Evolutionary conservation across 768 basidiomycete species (phyloP).

Genomic region (Calocera viscosa): DNA sequence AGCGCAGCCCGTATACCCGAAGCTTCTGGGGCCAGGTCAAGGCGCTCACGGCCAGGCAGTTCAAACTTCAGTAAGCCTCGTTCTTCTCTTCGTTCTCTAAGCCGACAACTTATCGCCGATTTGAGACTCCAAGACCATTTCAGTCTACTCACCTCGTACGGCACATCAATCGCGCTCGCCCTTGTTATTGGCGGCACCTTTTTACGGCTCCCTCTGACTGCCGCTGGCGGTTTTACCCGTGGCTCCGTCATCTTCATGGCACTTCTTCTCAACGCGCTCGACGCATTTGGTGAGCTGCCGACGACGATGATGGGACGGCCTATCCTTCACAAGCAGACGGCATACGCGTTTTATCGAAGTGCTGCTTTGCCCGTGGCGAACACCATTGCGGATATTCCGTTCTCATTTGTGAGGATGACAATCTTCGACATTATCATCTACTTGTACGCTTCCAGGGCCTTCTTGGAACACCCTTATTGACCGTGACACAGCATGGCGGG

Average conservation of each 20-base stretch:
- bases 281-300: conserved; percentile 65
- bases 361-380: conserved; percentile 30
- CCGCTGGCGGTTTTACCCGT: conserved; percentile 76
- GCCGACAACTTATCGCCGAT: neutral
- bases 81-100: neutral
- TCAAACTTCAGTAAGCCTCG: conserved; percentile 36
- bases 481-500: conserved; percentile 24
- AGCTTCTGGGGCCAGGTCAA: conserved; percentile 62
- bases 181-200: conserved; percentile 63
- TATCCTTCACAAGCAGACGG: conserved; percentile 35
- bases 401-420: conserved; percentile 23
- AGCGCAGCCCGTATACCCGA: conserved; percentile 71
- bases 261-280: conserved; percentile 49
- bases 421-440: conserved; percentile 32
- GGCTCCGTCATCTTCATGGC: conserved; percentile 63
- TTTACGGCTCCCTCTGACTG: conserved; percentile 55
- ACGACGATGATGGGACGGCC: conserved; percentile 70
- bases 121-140: conserved; percentile 56
- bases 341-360: conserved; percentile 34
- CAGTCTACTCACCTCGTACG: conserved; percentile 58
- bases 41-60: conserved; percentile 58
- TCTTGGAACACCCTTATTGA: neutral
- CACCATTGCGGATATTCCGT: conserved; percentile 31
- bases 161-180: conserved; percentile 45
- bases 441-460: conserved; percentile 17